Conservation (phyloP, 108 stramenopile species). For the Poteriospumella lacustris region DNA sequence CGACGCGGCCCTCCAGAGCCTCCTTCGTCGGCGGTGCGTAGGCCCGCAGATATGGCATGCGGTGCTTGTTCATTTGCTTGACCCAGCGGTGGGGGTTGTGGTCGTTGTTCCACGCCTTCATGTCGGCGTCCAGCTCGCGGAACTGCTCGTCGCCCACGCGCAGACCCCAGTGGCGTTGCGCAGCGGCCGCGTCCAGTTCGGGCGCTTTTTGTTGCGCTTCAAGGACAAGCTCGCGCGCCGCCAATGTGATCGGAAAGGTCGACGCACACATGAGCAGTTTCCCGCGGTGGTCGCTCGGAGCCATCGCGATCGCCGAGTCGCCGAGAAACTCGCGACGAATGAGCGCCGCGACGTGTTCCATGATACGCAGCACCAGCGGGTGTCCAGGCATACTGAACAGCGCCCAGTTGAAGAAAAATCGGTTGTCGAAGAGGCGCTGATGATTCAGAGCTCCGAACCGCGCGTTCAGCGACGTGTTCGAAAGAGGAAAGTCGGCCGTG, state of each 20-base stretch:
- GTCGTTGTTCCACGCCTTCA: constrained; percentile 14
- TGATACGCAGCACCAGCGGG: not conserved
- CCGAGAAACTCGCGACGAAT: not conserved
- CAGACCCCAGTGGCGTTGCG: no score
- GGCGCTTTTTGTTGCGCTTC: not conserved
- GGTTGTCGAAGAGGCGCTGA: not conserved
- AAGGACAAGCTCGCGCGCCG: not conserved
- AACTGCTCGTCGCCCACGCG: not conserved
- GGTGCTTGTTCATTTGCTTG: not conserved
- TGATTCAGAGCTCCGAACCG: not conserved
- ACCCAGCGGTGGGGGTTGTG: not conserved
- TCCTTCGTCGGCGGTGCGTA: not conserved
- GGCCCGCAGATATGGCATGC: not conserved
- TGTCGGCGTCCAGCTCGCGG: not conserved
- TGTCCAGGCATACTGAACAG: constrained; percentile 7
- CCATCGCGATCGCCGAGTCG: not conserved
- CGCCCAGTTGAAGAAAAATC: constrained; percentile 13
- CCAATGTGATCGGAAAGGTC: constrained; percentile 6
- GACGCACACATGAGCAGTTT: constrained; percentile 17
- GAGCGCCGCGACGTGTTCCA: not conserved
- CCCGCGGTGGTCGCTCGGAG: not conserved
- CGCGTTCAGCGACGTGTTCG: not conserved
- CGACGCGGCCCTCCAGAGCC: not conserved
- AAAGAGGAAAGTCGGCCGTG: not conserved
- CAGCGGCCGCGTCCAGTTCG: not conserved